Evolutionary conservation across 2,329 filamentous ascomycete genomes (phyloP).

Genomic region (Furcasterigmium sp.): DNA sequence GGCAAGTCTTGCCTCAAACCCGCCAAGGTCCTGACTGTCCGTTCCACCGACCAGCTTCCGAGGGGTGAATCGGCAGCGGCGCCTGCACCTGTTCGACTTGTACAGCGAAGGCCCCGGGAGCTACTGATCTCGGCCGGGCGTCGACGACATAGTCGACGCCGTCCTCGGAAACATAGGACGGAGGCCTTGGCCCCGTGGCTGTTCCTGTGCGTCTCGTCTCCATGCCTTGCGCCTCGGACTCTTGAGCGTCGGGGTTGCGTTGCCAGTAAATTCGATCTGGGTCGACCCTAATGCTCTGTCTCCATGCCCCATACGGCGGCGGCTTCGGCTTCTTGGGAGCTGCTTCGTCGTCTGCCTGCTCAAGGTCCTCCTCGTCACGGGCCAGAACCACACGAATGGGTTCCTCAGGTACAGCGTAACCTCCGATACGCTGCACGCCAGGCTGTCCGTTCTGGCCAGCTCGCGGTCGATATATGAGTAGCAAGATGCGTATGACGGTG

Average conservation of each 20-base stretch:
- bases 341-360: slow-evolving; percentile 36
- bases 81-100: background rate
- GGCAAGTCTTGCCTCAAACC: background rate
- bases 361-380: slow-evolving; percentile 65
- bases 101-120: slow-evolving; percentile 33
- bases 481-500: slow-evolving; percentile 66
- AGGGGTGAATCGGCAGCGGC: slow-evolving; percentile 41
- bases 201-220: slow-evolving; percentile 15
- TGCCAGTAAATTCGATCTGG: slow-evolving; percentile 80
- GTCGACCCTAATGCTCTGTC: slow-evolving; percentile 75
- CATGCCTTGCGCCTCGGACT: background rate
- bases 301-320: slow-evolving; percentile 82
- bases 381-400: slow-evolving; percentile 75
- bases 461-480: slow-evolving; percentile 52
- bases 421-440: slow-evolving; percentile 26
- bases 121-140: slow-evolving; percentile 55
- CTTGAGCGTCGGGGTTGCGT: slow-evolving; percentile 44
- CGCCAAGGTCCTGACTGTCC: background rate
- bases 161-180: slow-evolving; percentile 72
- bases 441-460: slow-evolving; percentile 29
- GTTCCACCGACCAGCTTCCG: slow-evolving; percentile 29
- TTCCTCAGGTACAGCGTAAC: slow-evolving; percentile 63
- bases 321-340: slow-evolving; percentile 58
- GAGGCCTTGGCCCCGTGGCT: slow-evolving; percentile 48
- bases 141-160: slow-evolving; percentile 69